Evolutionary conservation across 768 basidiomycete genomes (phyloP), one percentile per base, ranked within the genome.

Genomic region (Peribolospora baueri): DNA sequence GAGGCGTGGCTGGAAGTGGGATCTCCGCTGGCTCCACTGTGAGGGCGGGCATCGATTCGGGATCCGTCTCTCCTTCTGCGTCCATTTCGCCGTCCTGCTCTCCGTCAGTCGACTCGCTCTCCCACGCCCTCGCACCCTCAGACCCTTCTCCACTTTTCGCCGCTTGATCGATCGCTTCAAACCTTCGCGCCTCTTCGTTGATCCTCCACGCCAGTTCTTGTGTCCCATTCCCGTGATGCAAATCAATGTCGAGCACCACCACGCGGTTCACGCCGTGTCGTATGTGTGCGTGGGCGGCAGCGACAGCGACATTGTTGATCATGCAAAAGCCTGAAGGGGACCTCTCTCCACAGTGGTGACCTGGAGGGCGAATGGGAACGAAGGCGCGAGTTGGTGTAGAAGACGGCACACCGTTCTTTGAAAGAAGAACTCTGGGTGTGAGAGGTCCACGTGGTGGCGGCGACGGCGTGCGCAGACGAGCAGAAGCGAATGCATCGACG

Each of bases 131-230:
- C 8, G 8, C 43, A 45, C 8, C 43, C 80, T 78, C 0, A 84
- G 73, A 3, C 73, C 75, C 60, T 79, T 74, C 25, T 25, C 25
- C 25, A 25, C 25, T 25, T 25, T 25, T 25, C 25, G 25, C 25
- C 25, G 25, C 25, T 25, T 25, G 25, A 25, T 1, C 25, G 25
- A 25, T 25, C 25, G 25, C 25, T 25, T 25, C 25, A 25, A 25
- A 25, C 10, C 78, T 74, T 65, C 85, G 79, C 0, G 81, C 76
- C 59, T 87, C 84, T 62, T 84, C 84, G 59, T 97, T 95, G 56
- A 95, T 80, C 55, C 82, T 78, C 84, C 86, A 91, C 0, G 73
- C 75, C 42, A 95, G 79, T 1, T 85, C 78, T 66, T 98, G 91
- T 0, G 91, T 97, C 2, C 91, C 61, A 70, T 54, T 56, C 79